These are phyloP conservation scores for Lactarius sanguifluus DNA, from an alignment of 768 basidiomycete genomes.

Conservation along the genomic window DNA sequence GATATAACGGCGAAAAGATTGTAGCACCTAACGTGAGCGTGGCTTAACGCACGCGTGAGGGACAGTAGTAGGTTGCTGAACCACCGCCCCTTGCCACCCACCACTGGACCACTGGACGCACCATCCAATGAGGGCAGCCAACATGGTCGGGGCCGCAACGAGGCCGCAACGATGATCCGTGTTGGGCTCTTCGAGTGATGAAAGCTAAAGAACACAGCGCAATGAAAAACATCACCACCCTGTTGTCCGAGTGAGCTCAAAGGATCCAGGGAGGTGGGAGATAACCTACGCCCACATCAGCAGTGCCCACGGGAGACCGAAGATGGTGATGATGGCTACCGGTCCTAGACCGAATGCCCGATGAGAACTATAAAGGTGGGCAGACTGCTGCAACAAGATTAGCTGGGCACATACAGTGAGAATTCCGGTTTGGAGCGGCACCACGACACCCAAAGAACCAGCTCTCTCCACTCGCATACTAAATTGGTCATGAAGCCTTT, in stretches of 20 bases:
- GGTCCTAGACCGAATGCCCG: neutral
- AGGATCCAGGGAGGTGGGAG: neutral
- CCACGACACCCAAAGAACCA: slow-evolving; percentile 2
- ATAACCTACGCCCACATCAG: slow-evolving; percentile 57
- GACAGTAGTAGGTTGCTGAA: neutral
- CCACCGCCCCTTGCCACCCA: neutral
- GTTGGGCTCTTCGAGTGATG: slow-evolving; percentile 1
- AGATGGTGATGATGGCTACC: neutral
- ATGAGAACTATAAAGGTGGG: slow-evolving; percentile 25
- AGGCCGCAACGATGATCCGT: slow-evolving; percentile 2
- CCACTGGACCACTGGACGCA: neutral
- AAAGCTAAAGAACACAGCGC: slow-evolving; percentile 12
- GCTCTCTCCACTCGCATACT: neutral
- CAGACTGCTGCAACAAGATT: slow-evolving; percentile 17
- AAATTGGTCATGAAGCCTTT: neutral
- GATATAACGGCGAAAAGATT: neutral
- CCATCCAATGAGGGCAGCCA: neutral
- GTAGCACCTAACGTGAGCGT: neutral
- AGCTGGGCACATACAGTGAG: neutral
- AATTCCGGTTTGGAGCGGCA: neutral
- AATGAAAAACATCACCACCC: slow-evolving; percentile 2
- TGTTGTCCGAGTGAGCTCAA: neutral
- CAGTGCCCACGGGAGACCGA: neutral
- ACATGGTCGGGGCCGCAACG: neutral
- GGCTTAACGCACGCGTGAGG: neutral